Evolutionary conservation across 139 green algal genomes (phyloP), one percentile per base, ranked within the genome.

Genomic region (Chlorella sp.): DNA sequence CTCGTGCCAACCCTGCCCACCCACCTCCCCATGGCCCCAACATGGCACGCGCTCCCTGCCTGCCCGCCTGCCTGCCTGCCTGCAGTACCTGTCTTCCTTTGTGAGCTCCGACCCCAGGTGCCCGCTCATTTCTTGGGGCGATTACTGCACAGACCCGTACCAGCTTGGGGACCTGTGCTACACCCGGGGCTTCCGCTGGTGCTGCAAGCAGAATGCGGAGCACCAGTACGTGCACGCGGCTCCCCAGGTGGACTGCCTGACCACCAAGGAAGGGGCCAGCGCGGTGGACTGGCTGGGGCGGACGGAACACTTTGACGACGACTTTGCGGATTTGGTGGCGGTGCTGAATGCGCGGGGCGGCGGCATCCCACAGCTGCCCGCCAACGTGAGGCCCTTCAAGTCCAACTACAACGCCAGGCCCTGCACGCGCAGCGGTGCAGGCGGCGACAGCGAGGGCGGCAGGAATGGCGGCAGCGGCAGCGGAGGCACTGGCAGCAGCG

Each of bases 211-310:
- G 66, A n/a, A 11, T 16, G n/a, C 83, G 12, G 83, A 88, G 39
- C 83, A 88, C 39, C 64, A 88, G 64, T 88, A 88, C 39, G 34
- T 88, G 83, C 82, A 86, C 21, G 82, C 68, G 12, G 28, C 34
- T 34, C 82, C 82, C 19, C 83, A 88, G 64, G 83, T 30, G 22
- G 36, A 77, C 82, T 76, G 34, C 82, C 79, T 85, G 30, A 69
- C 80, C 30, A 85, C 80, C 26, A 19, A 36, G 32, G 22, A 69
- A 32, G 77, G 77, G 39, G 9, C 9, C 39, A 61, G 39, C 39
- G 83, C 83, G 26, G 21, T 88, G 16, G 64, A 88, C 64, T 88
- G 66, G 64, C 64, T 88, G 39, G 83, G 83, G 21, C 83, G 83
- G 24, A 39, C 79, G 64, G 83, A 88, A 28, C 37, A 80, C 64